phyloP scores from a whole-genome alignment of 2,329 filamentous ascomycete species.

The Penicillium sp. region DNA sequence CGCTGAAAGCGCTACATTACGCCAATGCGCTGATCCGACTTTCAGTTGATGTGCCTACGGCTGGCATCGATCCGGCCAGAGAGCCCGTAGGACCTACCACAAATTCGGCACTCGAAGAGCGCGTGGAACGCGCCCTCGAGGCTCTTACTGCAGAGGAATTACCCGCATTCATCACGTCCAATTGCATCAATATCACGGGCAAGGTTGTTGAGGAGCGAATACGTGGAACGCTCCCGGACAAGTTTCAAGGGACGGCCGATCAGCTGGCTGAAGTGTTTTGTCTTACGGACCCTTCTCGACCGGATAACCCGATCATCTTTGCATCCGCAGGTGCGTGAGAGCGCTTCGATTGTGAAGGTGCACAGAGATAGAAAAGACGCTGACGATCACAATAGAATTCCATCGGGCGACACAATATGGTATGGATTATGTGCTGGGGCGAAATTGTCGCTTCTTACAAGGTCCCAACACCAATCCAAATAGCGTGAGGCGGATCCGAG shows the following conservation, averaged over 20 bases:
- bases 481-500: conserved; percentile 58
- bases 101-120: conserved; percentile 56
- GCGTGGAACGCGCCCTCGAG: conserved; percentile 59
- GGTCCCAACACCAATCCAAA: conserved; percentile 63
- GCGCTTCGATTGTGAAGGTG: conserved; percentile 1
- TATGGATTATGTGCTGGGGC: conserved; percentile 64
- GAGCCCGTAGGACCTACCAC: conserved; percentile 47
- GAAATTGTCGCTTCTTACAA: conserved; percentile 73
- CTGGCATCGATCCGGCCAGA: conserved; percentile 52
- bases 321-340: conserved; percentile 58
- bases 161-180: conserved; percentile 64
- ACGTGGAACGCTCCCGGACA: conserved; percentile 59
- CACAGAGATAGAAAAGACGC: background rate
- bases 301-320: conserved; percentile 71
- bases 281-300: conserved; percentile 64
- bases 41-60: conserved; percentile 47
- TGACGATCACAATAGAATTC: conserved; percentile 51
- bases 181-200: conserved; percentile 62
- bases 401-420: conserved; percentile 69
- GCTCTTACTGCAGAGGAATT: conserved; percentile 61
- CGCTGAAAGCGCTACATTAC: conserved; percentile 64
- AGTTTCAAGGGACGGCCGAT: conserved; percentile 62
- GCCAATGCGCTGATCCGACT: conserved; percentile 62
- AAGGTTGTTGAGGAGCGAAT: conserved; percentile 62
- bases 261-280: conserved; percentile 72